Conservation (phyloP, 1,284 basidiomycete species). For the Microbotryum saponariae region DNA sequence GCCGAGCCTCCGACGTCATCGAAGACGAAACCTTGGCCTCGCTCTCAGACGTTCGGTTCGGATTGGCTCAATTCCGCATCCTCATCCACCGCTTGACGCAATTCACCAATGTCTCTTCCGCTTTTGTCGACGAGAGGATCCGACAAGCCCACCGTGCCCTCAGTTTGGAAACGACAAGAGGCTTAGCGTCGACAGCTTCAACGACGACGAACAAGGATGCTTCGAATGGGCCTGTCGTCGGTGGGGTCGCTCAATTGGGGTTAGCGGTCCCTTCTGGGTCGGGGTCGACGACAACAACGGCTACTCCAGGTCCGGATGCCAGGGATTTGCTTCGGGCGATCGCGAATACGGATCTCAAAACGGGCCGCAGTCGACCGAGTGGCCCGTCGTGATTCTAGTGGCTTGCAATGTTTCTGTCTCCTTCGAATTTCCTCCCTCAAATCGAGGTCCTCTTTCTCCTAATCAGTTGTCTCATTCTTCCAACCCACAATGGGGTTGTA, state of each 20-base stretch:
- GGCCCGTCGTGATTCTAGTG: no score
- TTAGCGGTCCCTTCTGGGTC: not conserved
- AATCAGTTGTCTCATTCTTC: no score
- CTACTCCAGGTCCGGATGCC: conserved; percentile 8
- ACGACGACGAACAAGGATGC: not conserved
- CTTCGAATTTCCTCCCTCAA: no score
- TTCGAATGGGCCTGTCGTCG: not conserved
- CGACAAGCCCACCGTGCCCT: conserved; percentile 19
- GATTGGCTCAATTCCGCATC: conserved; percentile 11
- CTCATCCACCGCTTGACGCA: conserved; percentile 14
- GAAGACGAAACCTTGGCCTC: no score
- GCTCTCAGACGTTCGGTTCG: not conserved
- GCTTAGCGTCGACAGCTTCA: conserved; percentile 1
- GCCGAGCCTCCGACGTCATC: no score
- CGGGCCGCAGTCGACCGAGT: not conserved
- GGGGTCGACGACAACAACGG: not conserved
- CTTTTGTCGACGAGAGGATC: conserved; percentile 15
- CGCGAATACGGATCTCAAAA: conserved; percentile 11
- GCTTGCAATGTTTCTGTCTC: no score
- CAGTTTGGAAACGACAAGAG: conserved; percentile 4
- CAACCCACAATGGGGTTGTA: no score
- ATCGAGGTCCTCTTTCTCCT: no score
- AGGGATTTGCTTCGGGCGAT: conserved; percentile 25
- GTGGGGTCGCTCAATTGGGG: not conserved
- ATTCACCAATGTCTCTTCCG: conserved; percentile 9